Evolutionary conservation across 352 stramenopile species (phyloP).

Genomic region (Blastocystis sp.): DNA sequence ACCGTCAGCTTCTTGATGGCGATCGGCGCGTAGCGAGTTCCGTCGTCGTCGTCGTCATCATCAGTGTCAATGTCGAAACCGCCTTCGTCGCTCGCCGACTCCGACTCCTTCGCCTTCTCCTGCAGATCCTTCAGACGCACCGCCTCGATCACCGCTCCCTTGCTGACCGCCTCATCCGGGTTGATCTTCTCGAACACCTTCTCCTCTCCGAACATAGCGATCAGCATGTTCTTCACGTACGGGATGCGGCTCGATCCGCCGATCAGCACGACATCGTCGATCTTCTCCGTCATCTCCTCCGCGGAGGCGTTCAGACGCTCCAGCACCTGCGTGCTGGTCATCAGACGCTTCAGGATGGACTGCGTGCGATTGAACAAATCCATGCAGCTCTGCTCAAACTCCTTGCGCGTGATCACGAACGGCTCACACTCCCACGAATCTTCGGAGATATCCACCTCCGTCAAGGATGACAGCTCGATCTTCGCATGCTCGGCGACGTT

Average conservation of each 20-base stretch:
- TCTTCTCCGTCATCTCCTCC: constrained; percentile 66
- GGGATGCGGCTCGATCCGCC: constrained; percentile 79
- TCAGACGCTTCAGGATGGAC: constrained; percentile 69
- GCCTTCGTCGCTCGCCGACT: neutral
- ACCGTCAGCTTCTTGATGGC: neutral
- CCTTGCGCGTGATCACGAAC: constrained; percentile 82
- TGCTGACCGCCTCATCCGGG: constrained; percentile 84
- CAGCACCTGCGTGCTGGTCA: constrained; percentile 71
- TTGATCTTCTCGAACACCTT: constrained; percentile 80
- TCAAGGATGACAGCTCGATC: neutral
- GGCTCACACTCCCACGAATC: neutral
- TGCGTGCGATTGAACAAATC: constrained; percentile 78
- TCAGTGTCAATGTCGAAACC: neutral
- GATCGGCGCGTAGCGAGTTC: neutral
- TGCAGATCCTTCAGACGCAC: neutral
- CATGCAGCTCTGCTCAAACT: constrained; percentile 90
- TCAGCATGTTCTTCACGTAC: constrained; percentile 76
- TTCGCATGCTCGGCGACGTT: constrained; percentile 4
- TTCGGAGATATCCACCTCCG: neutral
- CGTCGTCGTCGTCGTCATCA: neutral
- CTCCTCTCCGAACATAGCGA: constrained; percentile 77
- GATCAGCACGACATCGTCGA: constrained; percentile 79
- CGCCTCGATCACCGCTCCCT: constrained; percentile 75
- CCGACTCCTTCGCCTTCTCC: neutral
- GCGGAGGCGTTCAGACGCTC: constrained; percentile 69